Base-by-base conservation (phyloP, 768 basidiomycete genomes). In the Filobasidium wieringae region DNA sequence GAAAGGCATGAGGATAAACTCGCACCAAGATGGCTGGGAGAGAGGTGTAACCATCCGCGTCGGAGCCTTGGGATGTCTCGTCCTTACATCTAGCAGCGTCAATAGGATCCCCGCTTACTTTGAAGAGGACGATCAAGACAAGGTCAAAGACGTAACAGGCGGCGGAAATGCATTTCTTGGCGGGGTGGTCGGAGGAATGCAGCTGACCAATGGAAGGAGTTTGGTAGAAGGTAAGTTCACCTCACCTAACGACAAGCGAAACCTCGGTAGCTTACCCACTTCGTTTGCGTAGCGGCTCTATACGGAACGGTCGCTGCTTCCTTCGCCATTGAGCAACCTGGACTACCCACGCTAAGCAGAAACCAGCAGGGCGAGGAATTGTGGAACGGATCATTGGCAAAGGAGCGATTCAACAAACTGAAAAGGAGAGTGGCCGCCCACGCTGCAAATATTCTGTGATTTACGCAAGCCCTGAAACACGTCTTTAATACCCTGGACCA, bases 111-210 rank as follows among this genome's bases (percentile, higher is more conserved):
- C 22, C 12, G 49, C 54, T 4, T 60, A 55, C 24, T 55, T 11
- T 7, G 11, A 7, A 7, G 43, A 27, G 29, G 55, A 50, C 14
- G 31, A 17, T 27, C 51, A 45, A 43, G 29, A 30, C 14, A 26
- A 47, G 26, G 56, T 61, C 31, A 43, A 52, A 8, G 60, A 61
- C 19, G 60, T 61, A 24, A 61, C 60, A 7, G 87, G 90, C 41
- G 89, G 88, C n/a, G 90, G 90, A 15, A 93, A 93, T 71, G 80
- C 82, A 59, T 93, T 92, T 72, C 77, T 92, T 24, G 88, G 88
- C 14, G 88, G 88, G 6, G 77, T 91, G 14, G 82, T 82, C 11
- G 88, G 87, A 19, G 88, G 88, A 0, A 69, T 90, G 51, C 62
- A 74, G 19, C 64, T 82, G 51, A 75, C 79, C 41, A 66, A 78